A percentile compares a stretch with the other conserved stretches of the same genome.
phyloP scores from a whole-genome alignment of 495 filamentous ascomycete genomes.

The Hypoxylon fuscum region DNA sequence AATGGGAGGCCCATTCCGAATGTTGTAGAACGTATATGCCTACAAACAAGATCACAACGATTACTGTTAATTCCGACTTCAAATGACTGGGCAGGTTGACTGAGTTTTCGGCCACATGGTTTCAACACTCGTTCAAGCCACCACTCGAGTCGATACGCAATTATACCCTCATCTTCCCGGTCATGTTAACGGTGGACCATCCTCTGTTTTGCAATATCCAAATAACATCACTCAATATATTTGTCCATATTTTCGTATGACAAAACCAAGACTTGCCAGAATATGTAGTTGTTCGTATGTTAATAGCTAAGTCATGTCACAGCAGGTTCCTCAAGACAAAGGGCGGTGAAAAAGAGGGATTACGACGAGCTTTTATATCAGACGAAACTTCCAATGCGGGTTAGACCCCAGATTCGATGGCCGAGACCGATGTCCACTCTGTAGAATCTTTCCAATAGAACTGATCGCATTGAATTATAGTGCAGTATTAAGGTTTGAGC shows the following conservation, averaged over 20 bases:
- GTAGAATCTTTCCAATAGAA: background rate
- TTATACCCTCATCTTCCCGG: too few relatives aligned
- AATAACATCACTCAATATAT: too few relatives aligned
- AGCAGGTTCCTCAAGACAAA: background rate
- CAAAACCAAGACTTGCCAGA: too few relatives aligned
- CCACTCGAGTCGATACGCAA: too few relatives aligned
- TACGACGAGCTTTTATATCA: constrained; percentile 5
- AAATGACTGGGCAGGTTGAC: background rate
- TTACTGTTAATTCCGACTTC: background rate
- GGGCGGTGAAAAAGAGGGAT: constrained; percentile 10
- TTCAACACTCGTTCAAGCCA: too few relatives aligned
- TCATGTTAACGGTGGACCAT: too few relatives aligned
- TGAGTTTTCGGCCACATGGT: too few relatives aligned
- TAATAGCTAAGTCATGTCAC: too few relatives aligned
- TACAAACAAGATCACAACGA: background rate
- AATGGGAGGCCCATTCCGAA: background rate
- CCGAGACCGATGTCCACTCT: background rate
- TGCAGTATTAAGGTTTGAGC: constrained; percentile 27
- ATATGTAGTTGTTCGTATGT: too few relatives aligned
- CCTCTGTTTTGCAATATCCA: too few relatives aligned
- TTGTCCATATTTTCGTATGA: too few relatives aligned
- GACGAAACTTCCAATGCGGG: background rate
- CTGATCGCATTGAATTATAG: constrained; percentile 21
- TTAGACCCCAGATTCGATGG: background rate
- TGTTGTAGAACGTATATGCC: background rate